A percentile compares a stretch with the other conserved stretches of the same genome.
Conservation (phyloP, 176 grass and related monocot species). For the Typha latifolia region DNA sequence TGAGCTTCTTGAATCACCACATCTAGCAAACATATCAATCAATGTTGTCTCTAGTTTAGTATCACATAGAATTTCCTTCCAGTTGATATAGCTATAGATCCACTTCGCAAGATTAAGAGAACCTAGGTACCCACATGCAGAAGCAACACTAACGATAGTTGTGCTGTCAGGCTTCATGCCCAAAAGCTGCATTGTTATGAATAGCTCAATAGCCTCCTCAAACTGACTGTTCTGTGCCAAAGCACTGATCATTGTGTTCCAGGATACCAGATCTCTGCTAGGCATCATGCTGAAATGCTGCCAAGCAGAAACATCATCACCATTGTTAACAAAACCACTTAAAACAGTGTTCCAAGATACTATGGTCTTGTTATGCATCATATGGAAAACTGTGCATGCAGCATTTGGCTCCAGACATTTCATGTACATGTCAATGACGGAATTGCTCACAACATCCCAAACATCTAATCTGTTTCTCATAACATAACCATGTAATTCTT, state of each 20-base stretch:
- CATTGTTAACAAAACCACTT: constrained; percentile 3
- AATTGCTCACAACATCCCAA: constrained; percentile 5
- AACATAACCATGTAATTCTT: constrained; percentile 13
- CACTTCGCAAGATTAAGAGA: neutral
- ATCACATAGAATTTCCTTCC: constrained; percentile 1
- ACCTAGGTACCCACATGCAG: constrained; percentile 6
- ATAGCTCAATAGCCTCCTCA: constrained; percentile 13
- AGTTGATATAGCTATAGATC: neutral
- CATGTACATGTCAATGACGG: constrained; percentile 14
- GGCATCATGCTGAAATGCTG: constrained; percentile 8
- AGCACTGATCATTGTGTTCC: constrained; percentile 13
- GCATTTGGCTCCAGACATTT: neutral
- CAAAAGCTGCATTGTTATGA: constrained; percentile 4
- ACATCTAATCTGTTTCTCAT: constrained; percentile 1
- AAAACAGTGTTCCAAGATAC: constrained; percentile 16
- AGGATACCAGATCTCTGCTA: constrained; percentile 4
- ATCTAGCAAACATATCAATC: constrained; percentile 14
- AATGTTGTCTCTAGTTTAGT: constrained; percentile 5
- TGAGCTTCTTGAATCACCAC: constrained; percentile 9
- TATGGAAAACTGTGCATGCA: neutral
- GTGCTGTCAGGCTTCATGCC: constrained; percentile 1
- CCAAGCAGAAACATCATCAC: neutral
- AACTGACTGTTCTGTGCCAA: neutral
- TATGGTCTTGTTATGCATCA: constrained; percentile 9
- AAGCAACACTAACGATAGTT: neutral